Evolutionary conservation across 768 basidiomycete species (phyloP).

Genomic region (Rhodosporidiobolus sp.): DNA sequence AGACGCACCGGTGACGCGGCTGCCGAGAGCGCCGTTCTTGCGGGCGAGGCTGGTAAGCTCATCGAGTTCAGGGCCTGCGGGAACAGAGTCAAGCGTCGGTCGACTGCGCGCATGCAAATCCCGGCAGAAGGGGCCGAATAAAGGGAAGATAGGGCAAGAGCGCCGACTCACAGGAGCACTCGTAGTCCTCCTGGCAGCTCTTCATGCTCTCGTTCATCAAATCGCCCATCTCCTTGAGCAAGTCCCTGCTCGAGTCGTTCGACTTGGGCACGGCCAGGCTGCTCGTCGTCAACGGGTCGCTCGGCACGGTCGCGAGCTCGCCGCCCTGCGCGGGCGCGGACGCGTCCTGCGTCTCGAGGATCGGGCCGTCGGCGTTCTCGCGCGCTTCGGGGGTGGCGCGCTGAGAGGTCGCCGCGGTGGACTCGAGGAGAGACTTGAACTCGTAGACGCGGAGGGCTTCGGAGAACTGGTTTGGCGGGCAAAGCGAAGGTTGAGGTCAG

Average conservation of each 20-base stretch:
- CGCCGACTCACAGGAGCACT: constrained; percentile 54
- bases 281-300: constrained; percentile 13
- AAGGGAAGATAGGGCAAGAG: background rate
- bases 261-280: constrained; percentile 6
- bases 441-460: constrained; percentile 77
- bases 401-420: constrained; percentile 44
- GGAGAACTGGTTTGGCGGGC: no score
- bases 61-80: constrained; percentile 66
- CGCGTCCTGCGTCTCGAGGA: constrained; percentile 14
- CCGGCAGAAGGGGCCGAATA: no score
- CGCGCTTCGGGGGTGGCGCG: constrained; percentile 24
- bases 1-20: constrained; percentile 70
- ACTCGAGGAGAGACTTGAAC: constrained; percentile 63
- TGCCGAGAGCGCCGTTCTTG: constrained; percentile 72
- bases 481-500: no score
- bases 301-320: constrained; percentile 16
- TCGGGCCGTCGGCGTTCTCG: background rate
- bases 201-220: constrained; percentile 77
- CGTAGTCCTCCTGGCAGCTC: constrained; percentile 65
- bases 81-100: background rate
- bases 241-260: constrained; percentile 1
- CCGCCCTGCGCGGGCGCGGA: background rate
- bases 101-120: no score
- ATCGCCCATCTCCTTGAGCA: constrained; percentile 56
- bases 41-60: constrained; percentile 63